Evolutionary conservation across 2,329 filamentous ascomycete species (phyloP).

Genomic region (Microdochium trichocladiopsis): DNA sequence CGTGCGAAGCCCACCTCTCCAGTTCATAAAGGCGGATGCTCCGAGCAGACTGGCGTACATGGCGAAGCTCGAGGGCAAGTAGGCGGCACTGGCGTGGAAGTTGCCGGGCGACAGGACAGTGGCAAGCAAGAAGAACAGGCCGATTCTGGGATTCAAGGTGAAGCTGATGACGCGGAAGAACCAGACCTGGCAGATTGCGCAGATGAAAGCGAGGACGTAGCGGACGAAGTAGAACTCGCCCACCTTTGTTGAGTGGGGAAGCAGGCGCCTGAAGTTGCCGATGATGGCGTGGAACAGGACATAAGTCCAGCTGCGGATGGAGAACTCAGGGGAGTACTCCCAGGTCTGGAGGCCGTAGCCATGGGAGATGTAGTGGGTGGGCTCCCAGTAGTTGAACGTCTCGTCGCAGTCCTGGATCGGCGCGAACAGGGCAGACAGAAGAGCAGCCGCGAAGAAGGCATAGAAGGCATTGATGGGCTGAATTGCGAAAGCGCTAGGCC

Average conservation of each 20-base stretch:
- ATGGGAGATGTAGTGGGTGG: slow-evolving; percentile 87
- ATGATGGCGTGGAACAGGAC: slow-evolving; percentile 69
- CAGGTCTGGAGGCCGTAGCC: slow-evolving; percentile 93
- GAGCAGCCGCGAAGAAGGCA: slow-evolving; percentile 66
- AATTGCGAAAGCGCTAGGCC: slow-evolving; percentile 53
- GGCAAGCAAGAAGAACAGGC: slow-evolving; percentile 73
- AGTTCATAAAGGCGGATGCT: slow-evolving; percentile 84
- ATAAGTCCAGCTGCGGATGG: slow-evolving; percentile 94
- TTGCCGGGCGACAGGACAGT: slow-evolving; percentile 79
- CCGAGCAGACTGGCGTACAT: slow-evolving; percentile 93
- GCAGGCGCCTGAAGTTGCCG: slow-evolving; percentile 58
- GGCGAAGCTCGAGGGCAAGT: slow-evolving; percentile 88
- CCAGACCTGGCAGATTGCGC: slow-evolving; percentile 74
- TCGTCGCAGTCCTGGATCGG: slow-evolving; percentile 98
- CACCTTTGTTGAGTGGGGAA: slow-evolving; percentile 55
- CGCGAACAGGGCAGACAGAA: slow-evolving; percentile 71
- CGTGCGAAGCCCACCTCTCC: slow-evolving; percentile 71
- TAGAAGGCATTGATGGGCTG: slow-evolving; percentile 74
- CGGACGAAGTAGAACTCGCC: slow-evolving; percentile 86
- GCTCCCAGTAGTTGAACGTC: slow-evolving; percentile 99
- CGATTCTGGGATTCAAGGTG: slow-evolving; percentile 75
- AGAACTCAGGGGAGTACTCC: slow-evolving; percentile 95
- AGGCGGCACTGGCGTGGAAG: slow-evolving; percentile 84
- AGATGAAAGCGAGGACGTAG: slow-evolving; percentile 64
- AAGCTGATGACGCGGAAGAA: slow-evolving; percentile 72